phyloP scores from a whole-genome alignment of 345 rosid genomes.

The Angophora floribunda region DNA sequence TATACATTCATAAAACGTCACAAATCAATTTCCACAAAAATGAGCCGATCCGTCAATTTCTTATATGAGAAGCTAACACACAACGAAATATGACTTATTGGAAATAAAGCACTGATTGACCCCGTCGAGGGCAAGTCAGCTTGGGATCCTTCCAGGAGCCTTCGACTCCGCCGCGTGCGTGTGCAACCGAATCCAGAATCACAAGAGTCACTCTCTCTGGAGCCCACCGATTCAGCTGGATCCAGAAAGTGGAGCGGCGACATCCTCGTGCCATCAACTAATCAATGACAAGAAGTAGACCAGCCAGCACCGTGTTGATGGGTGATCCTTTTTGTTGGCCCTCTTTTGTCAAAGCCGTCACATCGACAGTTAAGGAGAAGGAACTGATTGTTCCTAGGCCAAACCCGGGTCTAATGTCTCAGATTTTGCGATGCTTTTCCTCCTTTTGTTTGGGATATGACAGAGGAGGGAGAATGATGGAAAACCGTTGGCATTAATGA shows the following conservation, averaged over 20 bases:
- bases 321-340: neutral
- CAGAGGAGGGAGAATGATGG: neutral
- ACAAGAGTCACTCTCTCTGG: neutral
- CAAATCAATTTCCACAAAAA: neutral
- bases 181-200: neutral
- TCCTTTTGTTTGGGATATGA: neutral
- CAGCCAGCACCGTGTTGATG: neutral
- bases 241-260: neutral
- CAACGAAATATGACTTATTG: neutral
- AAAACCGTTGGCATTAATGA: neutral
- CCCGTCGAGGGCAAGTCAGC: neutral
- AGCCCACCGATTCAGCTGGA: no score
- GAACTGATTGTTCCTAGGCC: neutral
- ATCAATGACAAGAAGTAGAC: neutral
- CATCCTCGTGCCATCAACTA: neutral
- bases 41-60: neutral
- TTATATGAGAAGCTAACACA: neutral
- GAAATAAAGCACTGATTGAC: neutral
- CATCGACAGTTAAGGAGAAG: neutral
- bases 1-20: neutral
- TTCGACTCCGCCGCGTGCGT: neutral
- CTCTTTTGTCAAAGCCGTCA: neutral
- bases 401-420: neutral
- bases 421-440: neutral
- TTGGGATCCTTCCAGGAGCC: neutral